Conservation (phyloP, 2,329 filamentous ascomycete genomes). For the Colletotrichum paranaense region DNA sequence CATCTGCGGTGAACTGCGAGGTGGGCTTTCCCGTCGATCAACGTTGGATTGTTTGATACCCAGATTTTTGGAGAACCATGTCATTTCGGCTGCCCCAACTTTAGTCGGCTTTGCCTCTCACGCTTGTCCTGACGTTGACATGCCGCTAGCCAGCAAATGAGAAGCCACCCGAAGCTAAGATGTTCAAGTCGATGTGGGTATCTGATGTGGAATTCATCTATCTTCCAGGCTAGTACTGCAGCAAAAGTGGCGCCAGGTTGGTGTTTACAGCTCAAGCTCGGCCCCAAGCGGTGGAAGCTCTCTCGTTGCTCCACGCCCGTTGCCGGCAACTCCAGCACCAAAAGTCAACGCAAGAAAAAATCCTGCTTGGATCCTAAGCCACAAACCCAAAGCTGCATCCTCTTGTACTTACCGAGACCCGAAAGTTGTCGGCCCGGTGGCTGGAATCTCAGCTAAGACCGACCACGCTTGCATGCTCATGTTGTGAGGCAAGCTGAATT, state of each 20-base stretch:
- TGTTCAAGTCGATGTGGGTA: neutral
- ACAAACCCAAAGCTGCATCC: conserved; percentile 1
- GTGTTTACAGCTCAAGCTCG: neutral
- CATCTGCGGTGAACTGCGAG: neutral
- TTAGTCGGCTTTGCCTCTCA: neutral
- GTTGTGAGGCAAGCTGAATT: neutral
- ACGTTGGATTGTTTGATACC: neutral
- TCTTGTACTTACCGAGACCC: neutral
- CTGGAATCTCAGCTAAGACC: neutral
- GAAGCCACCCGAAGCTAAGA: neutral
- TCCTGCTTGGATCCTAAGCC: neutral
- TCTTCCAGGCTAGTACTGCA: neutral
- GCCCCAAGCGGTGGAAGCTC: neutral
- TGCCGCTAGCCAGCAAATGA: conserved; percentile 16
- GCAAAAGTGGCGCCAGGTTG: conserved; percentile 8
- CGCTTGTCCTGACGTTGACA: conserved; percentile 12
- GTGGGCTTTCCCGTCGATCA: neutral
- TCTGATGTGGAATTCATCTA: neutral
- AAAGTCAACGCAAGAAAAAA: neutral
- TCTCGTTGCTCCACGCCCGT: conserved; percentile 1
- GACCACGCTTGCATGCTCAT: neutral
- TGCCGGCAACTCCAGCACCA: neutral
- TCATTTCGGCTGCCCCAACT: neutral
- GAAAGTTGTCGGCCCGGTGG: neutral
- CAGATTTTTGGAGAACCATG: neutral